Evolutionary conservation across 441 rosid genomes (phyloP), one percentile per base, ranked within the genome.

Genomic region (Pelargonium hybrid): DNA sequence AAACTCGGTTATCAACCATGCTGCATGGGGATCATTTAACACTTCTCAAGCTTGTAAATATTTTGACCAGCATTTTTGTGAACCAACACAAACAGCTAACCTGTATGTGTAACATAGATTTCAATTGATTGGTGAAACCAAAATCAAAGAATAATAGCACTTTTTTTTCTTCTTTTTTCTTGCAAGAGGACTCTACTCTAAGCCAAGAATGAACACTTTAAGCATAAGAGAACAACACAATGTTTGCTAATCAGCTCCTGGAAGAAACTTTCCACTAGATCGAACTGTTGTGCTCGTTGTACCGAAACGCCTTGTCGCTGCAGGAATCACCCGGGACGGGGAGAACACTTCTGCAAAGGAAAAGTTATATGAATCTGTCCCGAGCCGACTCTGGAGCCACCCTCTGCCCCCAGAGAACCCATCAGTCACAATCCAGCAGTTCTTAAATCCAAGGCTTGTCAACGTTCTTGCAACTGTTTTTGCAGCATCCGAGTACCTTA

Each of bases 401-500:
- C 97, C 97, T 82, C 81, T 87, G 20, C 92, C 71, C 37, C 98
- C 98, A 0, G 96, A 89, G 76, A 90, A 93, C 7, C 97, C 98
- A 65, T 86, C 96, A 0, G 86, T 79, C 1, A 93, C 88, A 59
- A 83, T 77, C 85, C 85, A 93, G 71, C 96, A 84, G 74, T 86
- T 90, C 75, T 86, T 89, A 80, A 84, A 93, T 0, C 98, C 96
- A 1, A 93, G 87, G 67, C 80, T 76, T 43, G 85, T 87, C 17
- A 93, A 81, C 21, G 89, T 68, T 79, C 79, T 88, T 29, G 98
- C 94, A 23, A 90, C 97, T 45, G 71, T 79, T 76, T 88, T 90
- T 3, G 96, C 90, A 0, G 91, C 84, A 78, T 93, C 93, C 0
- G 96, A 80, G 83, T 90, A 89, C 75, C 96, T 90, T 48, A 48